phyloP scores from a whole-genome alignment of 257 asterid genomes.

The Solanum infundibuliforme region DNA sequence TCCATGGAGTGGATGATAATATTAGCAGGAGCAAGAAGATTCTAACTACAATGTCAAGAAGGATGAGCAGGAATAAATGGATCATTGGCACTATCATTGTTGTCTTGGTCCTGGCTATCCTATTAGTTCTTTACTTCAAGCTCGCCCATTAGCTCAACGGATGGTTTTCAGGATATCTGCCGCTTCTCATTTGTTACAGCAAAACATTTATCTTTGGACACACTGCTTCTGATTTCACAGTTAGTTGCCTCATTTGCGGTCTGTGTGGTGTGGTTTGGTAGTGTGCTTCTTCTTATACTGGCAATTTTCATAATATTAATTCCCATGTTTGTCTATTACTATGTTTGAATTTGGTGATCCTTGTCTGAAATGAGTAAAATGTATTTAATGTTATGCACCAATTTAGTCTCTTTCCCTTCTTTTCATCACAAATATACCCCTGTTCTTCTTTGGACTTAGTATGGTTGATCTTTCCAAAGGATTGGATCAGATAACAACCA shows the following conservation, averaged over 20 bases:
- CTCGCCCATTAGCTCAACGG: constrained; percentile 23
- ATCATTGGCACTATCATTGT: constrained; percentile 45
- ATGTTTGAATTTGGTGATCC: background rate
- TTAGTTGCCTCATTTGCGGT: background rate
- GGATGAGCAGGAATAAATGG: constrained; percentile 79
- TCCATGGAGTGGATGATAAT: constrained; percentile 75
- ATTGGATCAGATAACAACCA: background rate
- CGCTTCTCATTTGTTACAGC: background rate
- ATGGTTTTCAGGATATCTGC: background rate
- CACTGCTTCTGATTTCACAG: background rate
- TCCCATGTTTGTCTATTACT: background rate
- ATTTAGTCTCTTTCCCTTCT: background rate
- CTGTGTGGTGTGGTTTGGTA: background rate
- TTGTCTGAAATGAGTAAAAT: background rate
- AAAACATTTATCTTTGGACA: background rate
- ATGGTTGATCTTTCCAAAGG: background rate
- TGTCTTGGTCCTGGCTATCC: constrained; percentile 38
- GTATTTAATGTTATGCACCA: background rate
- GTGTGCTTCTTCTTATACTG: background rate
- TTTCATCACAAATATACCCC: background rate
- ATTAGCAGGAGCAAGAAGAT: constrained; percentile 63
- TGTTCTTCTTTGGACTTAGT: background rate
- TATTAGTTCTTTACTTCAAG: constrained; percentile 61
- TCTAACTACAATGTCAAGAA: constrained; percentile 55
- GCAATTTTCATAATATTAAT: background rate